phyloP scores from a whole-genome alignment of 1,284 basidiomycete genomes.

The Thecaphora thlaspeos region DNA sequence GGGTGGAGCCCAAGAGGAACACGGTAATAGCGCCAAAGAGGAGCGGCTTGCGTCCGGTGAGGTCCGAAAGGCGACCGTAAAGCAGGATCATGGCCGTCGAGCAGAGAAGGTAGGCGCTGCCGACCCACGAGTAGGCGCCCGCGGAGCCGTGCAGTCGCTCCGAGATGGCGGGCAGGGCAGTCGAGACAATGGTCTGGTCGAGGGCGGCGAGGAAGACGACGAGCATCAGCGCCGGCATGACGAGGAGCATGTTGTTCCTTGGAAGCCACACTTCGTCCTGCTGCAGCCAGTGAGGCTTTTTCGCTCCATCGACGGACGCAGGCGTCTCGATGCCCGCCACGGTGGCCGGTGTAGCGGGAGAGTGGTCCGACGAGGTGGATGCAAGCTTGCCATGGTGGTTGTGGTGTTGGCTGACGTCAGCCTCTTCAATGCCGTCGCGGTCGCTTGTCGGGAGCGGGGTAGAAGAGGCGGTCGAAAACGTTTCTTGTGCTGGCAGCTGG shows the following conservation, averaged over 20 bases:
- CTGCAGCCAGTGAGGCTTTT: conserved; percentile 33
- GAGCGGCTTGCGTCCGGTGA: conserved; percentile 66
- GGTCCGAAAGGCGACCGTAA: conserved; percentile 52
- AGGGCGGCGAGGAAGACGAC: conserved; percentile 45
- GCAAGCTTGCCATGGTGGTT: too few relatives aligned
- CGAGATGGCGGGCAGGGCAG: conserved; percentile 55
- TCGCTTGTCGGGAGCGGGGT: too few relatives aligned
- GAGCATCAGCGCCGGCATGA: conserved; percentile 42
- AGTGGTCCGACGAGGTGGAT: too few relatives aligned
- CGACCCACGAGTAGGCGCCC: conserved; percentile 58
- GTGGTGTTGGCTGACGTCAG: too few relatives aligned
- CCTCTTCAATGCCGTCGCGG: too few relatives aligned
- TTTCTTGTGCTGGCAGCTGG: too few relatives aligned
- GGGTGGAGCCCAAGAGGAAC: conserved; percentile 76
- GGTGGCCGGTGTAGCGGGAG: too few relatives aligned
- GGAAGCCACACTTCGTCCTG: conserved; percentile 32
- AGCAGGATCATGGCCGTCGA: conserved; percentile 58
- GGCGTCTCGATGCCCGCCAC: too few relatives aligned
- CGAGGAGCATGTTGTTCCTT: conserved; percentile 46
- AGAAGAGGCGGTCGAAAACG: too few relatives aligned
- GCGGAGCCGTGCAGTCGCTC: conserved; percentile 26
- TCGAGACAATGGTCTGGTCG: conserved; percentile 57
- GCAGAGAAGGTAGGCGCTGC: conserved; percentile 59
- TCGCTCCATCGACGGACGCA: too few relatives aligned
- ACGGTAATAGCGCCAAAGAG: conserved; percentile 69